phyloP scores from a whole-genome alignment of 495 filamentous ascomycete genomes.

The Clohesyomyces aquaticus region DNA sequence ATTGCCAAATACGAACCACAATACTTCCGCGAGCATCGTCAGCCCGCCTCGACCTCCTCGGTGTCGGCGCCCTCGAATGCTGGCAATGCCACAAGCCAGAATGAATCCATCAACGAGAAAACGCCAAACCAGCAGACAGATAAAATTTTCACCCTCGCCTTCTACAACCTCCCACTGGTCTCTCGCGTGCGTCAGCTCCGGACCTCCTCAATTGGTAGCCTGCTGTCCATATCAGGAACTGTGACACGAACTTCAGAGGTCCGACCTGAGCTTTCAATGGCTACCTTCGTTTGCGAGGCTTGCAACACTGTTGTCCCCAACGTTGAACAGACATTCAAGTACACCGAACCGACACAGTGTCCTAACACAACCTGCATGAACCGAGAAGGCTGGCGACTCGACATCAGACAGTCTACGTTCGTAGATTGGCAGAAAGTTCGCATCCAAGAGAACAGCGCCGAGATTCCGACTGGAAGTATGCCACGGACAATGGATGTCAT shows the following conservation, averaged over 20 bases:
- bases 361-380: slow-evolving; percentile 92
- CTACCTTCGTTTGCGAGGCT: slow-evolving; percentile 88
- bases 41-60: slow-evolving; percentile 64
- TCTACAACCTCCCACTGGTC: slow-evolving; percentile 95
- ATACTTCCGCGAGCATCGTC: slow-evolving; percentile 88
- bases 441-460: slow-evolving; percentile 95
- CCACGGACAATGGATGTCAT: slow-evolving; percentile 97
- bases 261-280: slow-evolving; percentile 86
- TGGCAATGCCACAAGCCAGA: slow-evolving; percentile 67
- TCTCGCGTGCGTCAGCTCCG: slow-evolving; percentile 87
- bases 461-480: slow-evolving; percentile 99
- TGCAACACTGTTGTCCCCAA: slow-evolving; percentile 82
- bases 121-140: slow-evolving; percentile 95
- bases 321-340: slow-evolving; percentile 96
- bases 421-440: slow-evolving; percentile 99
- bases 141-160: slow-evolving; percentile 91
- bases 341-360: slow-evolving; percentile 94
- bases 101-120: slow-evolving; percentile 65
- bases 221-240: slow-evolving; percentile 93
- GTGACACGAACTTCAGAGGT: slow-evolving; percentile 97
- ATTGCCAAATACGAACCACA: slow-evolving; percentile 92
- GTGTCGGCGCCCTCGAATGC: slow-evolving; percentile 68
- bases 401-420: slow-evolving; percentile 96
- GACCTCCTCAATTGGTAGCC: slow-evolving; percentile 86
- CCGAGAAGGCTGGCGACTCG: slow-evolving; percentile 84